Base-by-base conservation (phyloP, 1,284 basidiomycete genomes). In the Moesziomyces aphidis region DNA sequence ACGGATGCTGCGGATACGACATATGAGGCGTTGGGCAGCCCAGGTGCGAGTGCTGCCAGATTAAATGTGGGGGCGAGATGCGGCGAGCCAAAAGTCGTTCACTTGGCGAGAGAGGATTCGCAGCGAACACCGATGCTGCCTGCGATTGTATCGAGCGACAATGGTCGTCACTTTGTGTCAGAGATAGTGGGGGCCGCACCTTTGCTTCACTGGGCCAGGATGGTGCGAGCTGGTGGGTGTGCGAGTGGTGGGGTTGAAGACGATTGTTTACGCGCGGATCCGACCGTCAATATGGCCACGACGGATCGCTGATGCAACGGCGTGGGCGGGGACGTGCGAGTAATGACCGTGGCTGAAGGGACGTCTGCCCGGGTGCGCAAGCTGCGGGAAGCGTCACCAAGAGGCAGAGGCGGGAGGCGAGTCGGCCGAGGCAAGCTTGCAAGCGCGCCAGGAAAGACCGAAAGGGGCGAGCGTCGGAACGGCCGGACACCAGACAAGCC, bases 1-100 rank as follows among this genome's bases (percentile, higher is more conserved):
- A 64, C 13, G 67, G 50, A 45, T 70, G 58, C 45, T 64, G 67
- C 26, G 57, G 22, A 61, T 70, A 70, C 17, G 61, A 61, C 57
- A 70, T 34, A 34, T 70, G 61, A 54, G 61, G 45, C 39, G 39
- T 5, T 19, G 42, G 53, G 45, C 53, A 64, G 61, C 23, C 31
- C 31, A 34, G 31, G 23, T 13, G 53, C 28, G 19, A 8, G 28
- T 6, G 24, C 19, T 21, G 46, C 47, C 42, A 53, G 56, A 48
- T 50, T 47, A 42, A 42, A 42, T 42, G 39, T 42, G 39, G 39
- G 39, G 15, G 39, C 6, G 15, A 19, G 39, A 19, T 42, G 39
- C 39, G 39, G 17, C 36, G 39, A 42, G 36, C 36, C 13, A 17
- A 17, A 6, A 17, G 36, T 36, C 36, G 36, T 36, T 17, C 15